Percentiles rank a stretch among this genome's conserved stretches.
These are phyloP conservation scores for Dactylis glomerata DNA, from an alignment of 176 grass and related monocot genomes.

Conservation along the genomic window DNA sequence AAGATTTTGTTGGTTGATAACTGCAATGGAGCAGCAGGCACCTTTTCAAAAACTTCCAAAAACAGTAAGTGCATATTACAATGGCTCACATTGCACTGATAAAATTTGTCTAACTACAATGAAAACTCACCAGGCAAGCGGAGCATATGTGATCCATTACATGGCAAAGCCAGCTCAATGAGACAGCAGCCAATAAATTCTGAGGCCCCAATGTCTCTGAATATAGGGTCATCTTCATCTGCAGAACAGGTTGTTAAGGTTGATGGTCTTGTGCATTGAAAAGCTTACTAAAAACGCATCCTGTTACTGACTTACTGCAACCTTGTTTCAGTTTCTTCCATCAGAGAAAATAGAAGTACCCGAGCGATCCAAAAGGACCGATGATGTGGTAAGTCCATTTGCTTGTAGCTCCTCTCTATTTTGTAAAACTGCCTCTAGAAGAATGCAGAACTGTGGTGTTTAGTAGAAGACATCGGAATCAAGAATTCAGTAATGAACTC, in stretches of 20 bases:
- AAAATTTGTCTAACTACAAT: slow-evolving; percentile 10
- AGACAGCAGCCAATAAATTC: neutral
- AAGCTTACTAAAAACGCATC: neutral
- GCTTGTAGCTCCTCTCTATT: neutral
- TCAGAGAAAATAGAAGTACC: neutral
- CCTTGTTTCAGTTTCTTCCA: neutral
- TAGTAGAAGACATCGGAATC: neutral
- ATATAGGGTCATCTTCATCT: slow-evolving; percentile 1
- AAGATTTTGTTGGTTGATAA: neutral
- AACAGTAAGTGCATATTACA: slow-evolving; percentile 12
- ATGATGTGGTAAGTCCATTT: neutral
- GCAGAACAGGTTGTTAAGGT: neutral
- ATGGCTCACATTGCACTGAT: neutral
- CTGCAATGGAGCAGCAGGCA: neutral
- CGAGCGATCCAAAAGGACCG: neutral
- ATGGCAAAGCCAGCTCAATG: neutral
- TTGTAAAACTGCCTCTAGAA: neutral
- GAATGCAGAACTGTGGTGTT: neutral
- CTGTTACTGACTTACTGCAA: neutral
- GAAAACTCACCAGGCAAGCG: slow-evolving; percentile 13
- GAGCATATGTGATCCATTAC: neutral
- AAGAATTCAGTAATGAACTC: neutral
- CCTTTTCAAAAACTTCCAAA: neutral
- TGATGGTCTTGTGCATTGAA: neutral
- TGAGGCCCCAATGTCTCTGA: neutral